These are phyloP conservation scores for Fusarium clavum DNA, from an alignment of 2,329 filamentous ascomycete species.

Conservation along the genomic window DNA sequence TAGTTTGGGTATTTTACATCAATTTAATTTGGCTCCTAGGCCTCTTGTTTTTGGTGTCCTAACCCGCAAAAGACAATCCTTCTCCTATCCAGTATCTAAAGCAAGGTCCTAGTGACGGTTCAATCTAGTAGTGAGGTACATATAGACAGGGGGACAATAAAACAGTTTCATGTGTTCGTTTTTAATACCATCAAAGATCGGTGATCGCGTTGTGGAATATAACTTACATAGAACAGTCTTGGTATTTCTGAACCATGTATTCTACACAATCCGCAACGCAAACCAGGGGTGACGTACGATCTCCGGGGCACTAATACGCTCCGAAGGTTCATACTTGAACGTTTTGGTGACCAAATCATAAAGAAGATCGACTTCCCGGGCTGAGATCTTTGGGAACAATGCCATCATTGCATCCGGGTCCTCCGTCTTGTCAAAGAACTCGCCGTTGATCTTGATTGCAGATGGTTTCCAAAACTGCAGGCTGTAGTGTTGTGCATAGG, in stretches of 20 bases:
- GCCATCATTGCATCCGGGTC: neutral
- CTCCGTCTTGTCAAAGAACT: too few relatives aligned
- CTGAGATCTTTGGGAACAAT: conserved; percentile 14
- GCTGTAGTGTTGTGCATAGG: neutral
- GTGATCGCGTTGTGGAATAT: neutral
- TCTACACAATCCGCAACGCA: neutral
- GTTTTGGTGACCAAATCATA: conserved; percentile 20
- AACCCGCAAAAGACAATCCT: too few relatives aligned
- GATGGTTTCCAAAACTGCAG: neutral
- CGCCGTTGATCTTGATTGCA: neutral
- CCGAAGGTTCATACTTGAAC: conserved; percentile 23
- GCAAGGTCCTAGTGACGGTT: neutral
- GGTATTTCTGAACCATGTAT: neutral
- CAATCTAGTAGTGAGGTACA: neutral
- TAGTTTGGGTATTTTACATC: neutral
- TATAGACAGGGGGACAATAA: neutral
- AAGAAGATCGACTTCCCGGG: conserved; percentile 12
- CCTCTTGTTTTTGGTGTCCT: neutral
- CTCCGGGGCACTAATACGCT: conserved; percentile 3
- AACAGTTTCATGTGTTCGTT: neutral
- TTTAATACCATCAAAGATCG: neutral
- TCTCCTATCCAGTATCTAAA: neutral
- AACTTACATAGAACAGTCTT: neutral
- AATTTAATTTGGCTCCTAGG: neutral
- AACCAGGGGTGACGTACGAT: conserved; percentile 27